These are phyloP conservation scores for Leccinum olivaceopallidum DNA, from an alignment of 768 basidiomycete species.

Conservation along the genomic window DNA sequence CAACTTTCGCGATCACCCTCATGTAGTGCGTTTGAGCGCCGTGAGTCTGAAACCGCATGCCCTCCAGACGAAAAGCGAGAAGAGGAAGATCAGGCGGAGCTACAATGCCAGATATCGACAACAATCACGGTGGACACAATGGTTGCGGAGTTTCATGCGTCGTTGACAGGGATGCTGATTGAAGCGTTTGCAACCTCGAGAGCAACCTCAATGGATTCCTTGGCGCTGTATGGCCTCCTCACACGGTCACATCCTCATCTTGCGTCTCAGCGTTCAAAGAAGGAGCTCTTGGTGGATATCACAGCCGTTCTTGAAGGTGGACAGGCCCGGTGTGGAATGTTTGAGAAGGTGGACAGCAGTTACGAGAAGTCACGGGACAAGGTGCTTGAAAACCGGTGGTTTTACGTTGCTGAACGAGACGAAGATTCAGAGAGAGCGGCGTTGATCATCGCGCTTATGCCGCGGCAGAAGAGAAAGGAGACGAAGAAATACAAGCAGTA, in stretches of 20 bases:
- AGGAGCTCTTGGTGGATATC: constrained; percentile 53
- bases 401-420: constrained; percentile 74
- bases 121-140: constrained; percentile 12
- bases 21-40: not conserved
- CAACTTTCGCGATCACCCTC: constrained; percentile 15
- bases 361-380: constrained; percentile 55
- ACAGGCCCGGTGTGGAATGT: constrained; percentile 54
- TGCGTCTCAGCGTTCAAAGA: constrained; percentile 32
- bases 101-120: not conserved
- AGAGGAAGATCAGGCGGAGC: not conserved
- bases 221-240: constrained; percentile 51
- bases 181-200: constrained; percentile 73
- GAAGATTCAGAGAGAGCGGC: constrained; percentile 69
- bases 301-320: constrained; percentile 48
- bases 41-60: constrained; percentile 1
- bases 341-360: constrained; percentile 70
- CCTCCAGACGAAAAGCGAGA: constrained; percentile 7
- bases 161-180: constrained; percentile 66
- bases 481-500: constrained; percentile 88
- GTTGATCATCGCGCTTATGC: constrained; percentile 72
- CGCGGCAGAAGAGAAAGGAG: constrained; percentile 69
- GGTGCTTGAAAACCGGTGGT: constrained; percentile 55
- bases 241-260: constrained; percentile 56
- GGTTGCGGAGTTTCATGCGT: constrained; percentile 34
- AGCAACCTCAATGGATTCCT: constrained; percentile 61